Evolutionary conservation across 768 basidiomycete species (phyloP), one percentile per base, ranked within the genome.

Genomic region (Amanita pallidorosea): DNA sequence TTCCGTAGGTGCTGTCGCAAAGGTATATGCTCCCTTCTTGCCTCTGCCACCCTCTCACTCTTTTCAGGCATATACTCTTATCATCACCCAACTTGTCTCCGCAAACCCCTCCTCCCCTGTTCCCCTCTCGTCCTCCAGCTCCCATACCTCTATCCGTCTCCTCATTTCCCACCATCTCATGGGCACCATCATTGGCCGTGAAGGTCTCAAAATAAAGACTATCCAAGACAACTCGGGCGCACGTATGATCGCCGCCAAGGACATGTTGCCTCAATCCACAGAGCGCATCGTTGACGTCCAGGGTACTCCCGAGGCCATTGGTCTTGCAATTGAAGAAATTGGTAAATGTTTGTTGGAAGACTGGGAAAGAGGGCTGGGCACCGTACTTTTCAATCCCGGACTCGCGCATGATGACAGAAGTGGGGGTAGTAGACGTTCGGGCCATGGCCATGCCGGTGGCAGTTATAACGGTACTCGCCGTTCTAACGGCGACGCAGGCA

Each of bases 121-220:
- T 52, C 69, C 81, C 56, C 76, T 89, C 50, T 72, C 88, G 18
- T 79, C 83, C n/a, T 74, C 86, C 47, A 74, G 78, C 52, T 70
- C 78, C 47, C 83, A 87, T 67, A 93, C 93, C 53, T 89, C 93
- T 55, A 85, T 99, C 67, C 90, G 93, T 54, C 91, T 99, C 58
- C 78, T 99, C 61, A 93, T 99, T 73, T 95, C 93, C 41, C 96
- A 99, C 74, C 95, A 97, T 70, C 77, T 99, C 58, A 99, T 99
- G 96, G 96, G 96, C 48, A 93, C 91, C 54, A 88, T 99, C 72
- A 97, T 98, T 60, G 96, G 96, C 59, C 86, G 94, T 57, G 86
- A 72, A 49, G 96, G 96, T 59, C 81, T 90, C 66, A 97, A 96
- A 80, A 98, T 99, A 69, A 97, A 98, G 72, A 88, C 92, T 62